Evolutionary conservation across 1,139 yeast genomes (phyloP).

Genomic region (Debaryomyces singareniensis): DNA sequence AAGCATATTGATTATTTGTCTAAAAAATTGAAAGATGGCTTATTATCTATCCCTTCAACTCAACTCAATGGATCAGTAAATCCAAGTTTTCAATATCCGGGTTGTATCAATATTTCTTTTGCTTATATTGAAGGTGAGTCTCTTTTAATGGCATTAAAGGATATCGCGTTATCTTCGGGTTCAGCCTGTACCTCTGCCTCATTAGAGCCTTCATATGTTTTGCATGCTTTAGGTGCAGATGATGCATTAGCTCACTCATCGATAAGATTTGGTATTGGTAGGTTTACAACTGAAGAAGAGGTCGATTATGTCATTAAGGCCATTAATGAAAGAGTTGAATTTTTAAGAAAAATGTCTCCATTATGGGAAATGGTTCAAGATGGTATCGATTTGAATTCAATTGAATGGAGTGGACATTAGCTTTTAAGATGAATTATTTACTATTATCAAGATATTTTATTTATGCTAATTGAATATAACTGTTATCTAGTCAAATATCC

Average conservation of each 20-base stretch:
- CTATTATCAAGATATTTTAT: no score
- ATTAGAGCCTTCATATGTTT: slow-evolving; percentile 92
- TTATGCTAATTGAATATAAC: no score
- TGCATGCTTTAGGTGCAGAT: slow-evolving; percentile 95
- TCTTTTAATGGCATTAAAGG: slow-evolving; percentile 92
- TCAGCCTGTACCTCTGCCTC: slow-evolving; percentile 99
- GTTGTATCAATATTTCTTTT: slow-evolving; percentile 94
- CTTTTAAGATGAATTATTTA: no score
- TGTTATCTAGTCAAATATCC: no score
- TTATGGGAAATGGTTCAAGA: slow-evolving; percentile 99
- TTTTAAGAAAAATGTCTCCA: slow-evolving; percentile 89
- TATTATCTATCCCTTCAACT: slow-evolving; percentile 81
- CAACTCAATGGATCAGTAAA: slow-evolving; percentile 79
- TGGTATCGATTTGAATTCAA: slow-evolving; percentile 88
- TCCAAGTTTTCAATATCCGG: slow-evolving; percentile 62
- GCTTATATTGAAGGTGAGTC: slow-evolving; percentile 99
- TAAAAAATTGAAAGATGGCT: slow-evolving; percentile 61
- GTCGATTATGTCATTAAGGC: slow-evolving; percentile 89
- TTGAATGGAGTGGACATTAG: slow-evolving; percentile 96
- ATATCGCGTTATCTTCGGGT: slow-evolving; percentile 92
- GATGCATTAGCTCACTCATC: slow-evolving; percentile 98
- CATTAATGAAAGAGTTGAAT: slow-evolving; percentile 81
- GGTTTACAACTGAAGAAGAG: slow-evolving; percentile 95
- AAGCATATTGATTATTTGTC: slow-evolving; percentile 67
- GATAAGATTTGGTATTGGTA: slow-evolving; percentile 93